Base-by-base conservation (phyloP, 1,139 yeast genomes). In the Suhomyces coccinellae region DNA sequence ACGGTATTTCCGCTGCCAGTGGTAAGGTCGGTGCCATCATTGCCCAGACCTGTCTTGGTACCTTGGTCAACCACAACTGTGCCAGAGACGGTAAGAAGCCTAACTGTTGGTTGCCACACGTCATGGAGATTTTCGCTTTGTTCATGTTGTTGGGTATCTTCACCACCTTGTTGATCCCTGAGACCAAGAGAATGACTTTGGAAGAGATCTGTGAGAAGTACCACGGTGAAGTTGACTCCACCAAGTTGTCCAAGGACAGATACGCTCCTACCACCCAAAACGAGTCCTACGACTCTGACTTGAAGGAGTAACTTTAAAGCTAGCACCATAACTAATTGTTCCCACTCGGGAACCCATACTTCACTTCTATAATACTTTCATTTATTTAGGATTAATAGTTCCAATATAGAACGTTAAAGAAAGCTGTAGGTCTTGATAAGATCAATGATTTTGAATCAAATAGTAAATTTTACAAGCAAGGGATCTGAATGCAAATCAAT, bases 11-110 rank as follows among this genome's bases (percentile, higher is more conserved):
- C 56, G 99, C 99, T 54, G 98, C 96, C 44, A 66, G 82, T 42
- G 99, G 99, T 79, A 93, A 93, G 74, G 76, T 87, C 54, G 99
- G 99, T 75, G 98, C 99, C 50, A 88, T 93, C 56, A 81, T 93
- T 71, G 98, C 98, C 33, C 95, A 90, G 72, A 85, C 95, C 51
- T 85, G 87, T 66, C 68, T 89, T 57, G 96, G 96, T 75, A 87
- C 95, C 53, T 79, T 88, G 59, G 78, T 85, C 49, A 75, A 85
- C 75, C 91, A 85, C 68, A 78, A 81, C 54, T 88, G 96, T 80
- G 69, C 85, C 36, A 69, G 73, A 38, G 75, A 73, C 49, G 42
- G 44, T 22, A 45, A 48, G 43, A 65, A 77, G 47, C 58, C 61
- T 42, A 80, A 82, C 71, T 88, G 96, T 81, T 88, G 80, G 83